Percentiles rank a stretch among this genome's conserved stretches.
Evolutionary conservation across 495 filamentous ascomycete genomes (phyloP).

Genomic region (Friedmanniomyces simplex): DNA sequence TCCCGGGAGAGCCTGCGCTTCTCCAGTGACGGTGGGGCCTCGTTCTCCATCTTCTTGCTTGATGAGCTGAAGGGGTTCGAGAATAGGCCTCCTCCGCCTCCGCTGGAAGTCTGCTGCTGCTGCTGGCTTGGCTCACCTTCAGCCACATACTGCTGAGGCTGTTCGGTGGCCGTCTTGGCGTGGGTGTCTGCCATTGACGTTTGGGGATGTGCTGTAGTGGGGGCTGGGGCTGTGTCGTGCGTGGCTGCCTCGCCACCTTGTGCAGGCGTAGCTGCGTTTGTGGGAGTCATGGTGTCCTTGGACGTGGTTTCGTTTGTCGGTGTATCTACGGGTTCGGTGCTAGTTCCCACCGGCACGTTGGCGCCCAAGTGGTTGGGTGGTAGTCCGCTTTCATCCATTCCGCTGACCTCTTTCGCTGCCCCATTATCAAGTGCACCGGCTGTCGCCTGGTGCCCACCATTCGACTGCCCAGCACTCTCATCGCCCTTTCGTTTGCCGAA

Average conservation of each 20-base stretch:
- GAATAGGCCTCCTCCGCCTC: neutral
- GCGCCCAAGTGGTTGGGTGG: slow-evolving; percentile 9
- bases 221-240: neutral
- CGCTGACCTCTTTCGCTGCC: neutral
- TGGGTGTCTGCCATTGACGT: neutral
- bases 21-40: neutral
- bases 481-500: slow-evolving; percentile 1
- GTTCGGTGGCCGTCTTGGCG: neutral
- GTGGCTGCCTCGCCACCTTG: neutral
- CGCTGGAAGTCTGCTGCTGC: neutral
- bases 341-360: neutral
- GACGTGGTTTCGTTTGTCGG: neutral
- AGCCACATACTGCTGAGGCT: neutral
- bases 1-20: neutral
- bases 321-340: neutral
- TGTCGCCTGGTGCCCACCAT: neutral
- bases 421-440: neutral
- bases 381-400: neutral
- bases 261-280: neutral
- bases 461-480: neutral
- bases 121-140: neutral
- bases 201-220: neutral
- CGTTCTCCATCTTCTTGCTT: neutral
- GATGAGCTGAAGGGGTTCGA: neutral
- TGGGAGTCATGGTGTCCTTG: neutral